Conservation (phyloP, 23 red algal species). For the Gracilaria domingensis region DNA sequence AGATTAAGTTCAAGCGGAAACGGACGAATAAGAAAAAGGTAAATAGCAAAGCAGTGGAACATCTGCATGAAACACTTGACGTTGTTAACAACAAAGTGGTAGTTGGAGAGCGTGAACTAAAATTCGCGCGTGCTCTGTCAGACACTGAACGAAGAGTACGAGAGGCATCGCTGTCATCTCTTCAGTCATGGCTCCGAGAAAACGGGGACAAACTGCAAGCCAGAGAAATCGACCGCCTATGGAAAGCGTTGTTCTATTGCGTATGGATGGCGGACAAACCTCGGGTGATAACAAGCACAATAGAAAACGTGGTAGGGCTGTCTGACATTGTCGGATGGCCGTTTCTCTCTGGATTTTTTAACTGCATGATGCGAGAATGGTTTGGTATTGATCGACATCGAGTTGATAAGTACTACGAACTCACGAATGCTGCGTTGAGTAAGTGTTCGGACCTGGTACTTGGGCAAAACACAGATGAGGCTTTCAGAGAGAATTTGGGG, state of each 20-base stretch:
- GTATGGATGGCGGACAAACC: slow-evolving; percentile 81
- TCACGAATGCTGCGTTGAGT: slow-evolving; percentile 37
- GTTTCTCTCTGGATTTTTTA: slow-evolving; percentile 47
- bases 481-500: slow-evolving; percentile 13
- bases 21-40: background rate
- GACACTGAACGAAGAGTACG: slow-evolving; percentile 67
- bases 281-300: slow-evolving; percentile 49
- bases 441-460: background rate
- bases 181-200: slow-evolving; percentile 62
- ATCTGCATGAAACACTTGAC: slow-evolving; percentile 33
- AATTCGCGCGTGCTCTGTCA: slow-evolving; percentile 65
- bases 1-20: slow-evolving; percentile 61
- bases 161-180: slow-evolving; percentile 45
- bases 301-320: slow-evolving; percentile 43
- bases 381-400: slow-evolving; percentile 75
- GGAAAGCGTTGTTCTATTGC: slow-evolving; percentile 79
- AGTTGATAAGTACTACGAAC: slow-evolving; percentile 82
- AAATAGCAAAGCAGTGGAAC: slow-evolving; percentile 8
- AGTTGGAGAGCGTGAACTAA: slow-evolving; percentile 59
- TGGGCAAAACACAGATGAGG: slow-evolving; percentile 6
- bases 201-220: slow-evolving; percentile 28
- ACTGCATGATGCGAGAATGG: slow-evolving; percentile 75
- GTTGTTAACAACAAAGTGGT: slow-evolving; percentile 36
- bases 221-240: slow-evolving; percentile 70
- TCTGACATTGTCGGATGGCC: slow-evolving; percentile 51